Evolutionary conservation across 2,329 filamentous ascomycete species (phyloP).

Genomic region (Colletotrichum lini): DNA sequence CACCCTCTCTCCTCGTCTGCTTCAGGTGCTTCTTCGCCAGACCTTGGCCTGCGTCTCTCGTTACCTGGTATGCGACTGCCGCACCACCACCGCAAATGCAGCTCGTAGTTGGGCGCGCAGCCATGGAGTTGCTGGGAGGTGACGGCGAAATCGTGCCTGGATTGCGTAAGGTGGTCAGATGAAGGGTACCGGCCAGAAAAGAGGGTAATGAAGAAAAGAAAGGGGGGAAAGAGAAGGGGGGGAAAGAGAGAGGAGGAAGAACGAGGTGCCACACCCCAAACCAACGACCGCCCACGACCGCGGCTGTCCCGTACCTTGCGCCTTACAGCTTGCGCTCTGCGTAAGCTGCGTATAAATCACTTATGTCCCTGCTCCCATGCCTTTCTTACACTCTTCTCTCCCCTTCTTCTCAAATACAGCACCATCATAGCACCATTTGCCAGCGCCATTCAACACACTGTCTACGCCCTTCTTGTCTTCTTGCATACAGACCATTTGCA

Average conservation of each 20-base stretch:
- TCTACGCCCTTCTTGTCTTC: not conserved
- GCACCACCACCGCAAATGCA: not conserved
- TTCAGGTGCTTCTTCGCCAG: too few species aligned
- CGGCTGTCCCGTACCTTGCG: not conserved
- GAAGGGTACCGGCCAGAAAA: not conserved
- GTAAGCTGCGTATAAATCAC: constrained; percentile 9
- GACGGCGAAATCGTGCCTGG: not conserved
- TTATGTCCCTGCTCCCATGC: not conserved
- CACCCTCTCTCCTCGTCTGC: too few species aligned
- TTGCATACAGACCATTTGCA: not conserved
- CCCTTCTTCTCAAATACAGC: not conserved
- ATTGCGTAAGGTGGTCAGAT: not conserved
- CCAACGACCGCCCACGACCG: not conserved
- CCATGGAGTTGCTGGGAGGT: not conserved
- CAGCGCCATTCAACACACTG: not conserved
- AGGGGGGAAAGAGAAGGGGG: not conserved
- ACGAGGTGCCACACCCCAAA: not conserved
- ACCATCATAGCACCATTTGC: not conserved
- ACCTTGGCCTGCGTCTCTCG: not conserved
- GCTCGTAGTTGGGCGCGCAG: not conserved
- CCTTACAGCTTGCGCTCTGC: too few species aligned
- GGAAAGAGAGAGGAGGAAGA: not conserved
- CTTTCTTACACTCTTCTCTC: not conserved
- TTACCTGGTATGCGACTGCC: not conserved
- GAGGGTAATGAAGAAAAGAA: not conserved